Percentiles rank a stretch among this genome's conserved stretches.
Evolutionary conservation across 208 protist genomes (phyloP).

Genomic region (Leptomonas pyrrhocoris): DNA sequence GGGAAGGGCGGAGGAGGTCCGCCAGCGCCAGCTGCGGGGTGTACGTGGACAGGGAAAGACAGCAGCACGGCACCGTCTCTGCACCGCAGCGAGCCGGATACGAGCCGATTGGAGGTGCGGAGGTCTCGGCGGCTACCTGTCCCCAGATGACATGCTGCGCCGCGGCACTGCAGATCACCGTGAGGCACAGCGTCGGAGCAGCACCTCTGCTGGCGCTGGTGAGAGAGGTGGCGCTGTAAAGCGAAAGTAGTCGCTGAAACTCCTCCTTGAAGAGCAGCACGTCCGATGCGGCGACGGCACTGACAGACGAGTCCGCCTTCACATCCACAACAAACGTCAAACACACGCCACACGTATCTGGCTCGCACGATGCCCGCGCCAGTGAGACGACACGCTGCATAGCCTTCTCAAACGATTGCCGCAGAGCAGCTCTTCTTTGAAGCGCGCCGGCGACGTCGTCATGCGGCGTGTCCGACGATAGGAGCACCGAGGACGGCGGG

Average conservation of each 20-base stretch:
- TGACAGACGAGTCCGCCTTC: background rate
- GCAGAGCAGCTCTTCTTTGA: background rate
- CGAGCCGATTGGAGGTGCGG: background rate
- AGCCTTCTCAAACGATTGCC: conserved; percentile 2
- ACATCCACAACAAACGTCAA: conserved; percentile 27
- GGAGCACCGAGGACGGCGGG: background rate
- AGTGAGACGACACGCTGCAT: conserved; percentile 19
- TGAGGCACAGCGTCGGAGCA: conserved; percentile 20
- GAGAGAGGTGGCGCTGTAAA: conserved; percentile 15
- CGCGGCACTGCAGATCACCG: conserved; percentile 25
- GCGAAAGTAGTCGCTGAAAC: conserved; percentile 21
- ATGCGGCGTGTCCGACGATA: background rate
- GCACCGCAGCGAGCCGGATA: background rate
- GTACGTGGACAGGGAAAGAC: conserved; percentile 13
- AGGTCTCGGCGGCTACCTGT: background rate
- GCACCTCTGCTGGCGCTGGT: background rate
- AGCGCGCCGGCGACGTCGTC: background rate
- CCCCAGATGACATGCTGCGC: conserved; percentile 35
- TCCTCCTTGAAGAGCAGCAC: conserved; percentile 12
- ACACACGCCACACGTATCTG: conserved; percentile 13
- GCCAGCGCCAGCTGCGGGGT: conserved; percentile 28
- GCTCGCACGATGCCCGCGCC: background rate
- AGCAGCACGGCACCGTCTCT: conserved; percentile 24
- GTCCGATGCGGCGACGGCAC: background rate
- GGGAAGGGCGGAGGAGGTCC: conserved; percentile 31